Conservation (phyloP, 2,329 filamentous ascomycete species). For the Fusarium palustre region DNA sequence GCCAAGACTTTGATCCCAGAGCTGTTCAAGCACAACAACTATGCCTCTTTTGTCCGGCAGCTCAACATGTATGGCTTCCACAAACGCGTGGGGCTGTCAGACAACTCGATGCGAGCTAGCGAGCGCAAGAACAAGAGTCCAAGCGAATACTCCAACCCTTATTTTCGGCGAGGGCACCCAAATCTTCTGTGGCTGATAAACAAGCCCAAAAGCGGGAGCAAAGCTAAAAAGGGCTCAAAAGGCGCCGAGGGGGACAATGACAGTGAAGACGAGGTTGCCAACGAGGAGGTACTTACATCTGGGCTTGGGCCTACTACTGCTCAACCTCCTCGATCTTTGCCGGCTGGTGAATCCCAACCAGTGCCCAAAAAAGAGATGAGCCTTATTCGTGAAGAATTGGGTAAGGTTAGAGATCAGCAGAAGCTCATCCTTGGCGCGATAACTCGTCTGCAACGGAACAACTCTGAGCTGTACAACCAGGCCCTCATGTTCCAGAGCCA, state of each 20-base stretch:
- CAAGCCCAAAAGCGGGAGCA: slow-evolving; percentile 84
- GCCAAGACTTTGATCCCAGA: slow-evolving; percentile 97
- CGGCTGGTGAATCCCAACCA: slow-evolving; percentile 60
- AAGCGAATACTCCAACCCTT: slow-evolving; percentile 97
- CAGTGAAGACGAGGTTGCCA: slow-evolving; percentile 65
- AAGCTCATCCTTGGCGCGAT: slow-evolving; percentile 87
- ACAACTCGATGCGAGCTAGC: slow-evolving; percentile 97
- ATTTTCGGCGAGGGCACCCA: slow-evolving; percentile 91
- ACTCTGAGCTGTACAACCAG: slow-evolving; percentile 88
- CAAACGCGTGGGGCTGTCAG: slow-evolving; percentile 91
- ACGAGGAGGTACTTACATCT: slow-evolving; percentile 55
- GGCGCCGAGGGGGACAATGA: slow-evolving; percentile 78
- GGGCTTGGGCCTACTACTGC: slow-evolving; percentile 35
- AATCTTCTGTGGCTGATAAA: slow-evolving; percentile 96
- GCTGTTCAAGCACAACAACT: slow-evolving; percentile 99
- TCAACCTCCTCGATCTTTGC: slow-evolving; percentile 50
- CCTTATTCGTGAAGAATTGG: slow-evolving; percentile 81
- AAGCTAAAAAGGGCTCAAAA: slow-evolving; percentile 67
- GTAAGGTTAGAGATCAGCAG: slow-evolving; percentile 87
- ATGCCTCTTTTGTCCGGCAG: slow-evolving; percentile 94
- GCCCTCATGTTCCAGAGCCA: slow-evolving; percentile 89
- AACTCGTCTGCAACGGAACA: slow-evolving; percentile 82
- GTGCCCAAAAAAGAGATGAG: slow-evolving; percentile 79
- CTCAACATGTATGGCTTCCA: slow-evolving; percentile 99
- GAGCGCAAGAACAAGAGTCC: slow-evolving; percentile 98